Base-by-base conservation (phyloP, 495 filamentous ascomycete genomes). In the Neurospora hispaniola region DNA sequence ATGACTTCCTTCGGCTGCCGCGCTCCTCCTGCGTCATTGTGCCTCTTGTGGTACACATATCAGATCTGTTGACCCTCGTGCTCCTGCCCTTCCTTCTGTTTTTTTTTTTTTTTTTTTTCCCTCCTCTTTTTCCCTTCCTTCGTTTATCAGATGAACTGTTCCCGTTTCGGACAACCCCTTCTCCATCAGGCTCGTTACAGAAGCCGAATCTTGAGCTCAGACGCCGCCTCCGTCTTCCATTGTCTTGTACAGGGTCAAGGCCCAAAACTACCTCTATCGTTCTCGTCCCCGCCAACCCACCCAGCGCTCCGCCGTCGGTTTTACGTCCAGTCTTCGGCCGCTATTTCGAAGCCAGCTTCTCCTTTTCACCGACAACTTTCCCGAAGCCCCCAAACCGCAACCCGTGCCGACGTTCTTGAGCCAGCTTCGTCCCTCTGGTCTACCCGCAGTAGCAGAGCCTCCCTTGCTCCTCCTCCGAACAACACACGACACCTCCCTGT, bases 401-500 rank as follows among this genome's bases (percentile, higher is more conserved):
- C 27, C 54, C 54, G 27, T 38, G 14, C 27, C 54, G 54, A 14
- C 27, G 54, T 23, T 0, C 54, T 31, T 14, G 27, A 66, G 27
- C 54, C 54, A 7, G 54, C 31, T 66, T 18, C 27, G 54, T 66
- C 54, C 27, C 54, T 66, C 54, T 66, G 27, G 54, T 6, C 27
- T 14, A 66, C 27, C 54, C 54, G 54, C 54, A 31, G 27, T 66
- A 66, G 54, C 14, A 66, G 54, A 66, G 54, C 27, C 27, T 35
- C 54, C 54, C 6, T 66, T 66, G 54, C 35, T 9, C 54, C 27
- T 66, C 54, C 27, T 31, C 5, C 54, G 11, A 66, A 38, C 27
- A 14, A 72, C 70, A 71, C 62, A 69, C 46, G 68, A 70, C 68
- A 39, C 40, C 10, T 48, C 71, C 20, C 59, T 71, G 69, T 69